A percentile compares a stretch with the other conserved stretches of the same genome.
Evolutionary conservation across 2,329 filamentous ascomycete species (phyloP).

Genomic region (Neofusicoccum laricinum): DNA sequence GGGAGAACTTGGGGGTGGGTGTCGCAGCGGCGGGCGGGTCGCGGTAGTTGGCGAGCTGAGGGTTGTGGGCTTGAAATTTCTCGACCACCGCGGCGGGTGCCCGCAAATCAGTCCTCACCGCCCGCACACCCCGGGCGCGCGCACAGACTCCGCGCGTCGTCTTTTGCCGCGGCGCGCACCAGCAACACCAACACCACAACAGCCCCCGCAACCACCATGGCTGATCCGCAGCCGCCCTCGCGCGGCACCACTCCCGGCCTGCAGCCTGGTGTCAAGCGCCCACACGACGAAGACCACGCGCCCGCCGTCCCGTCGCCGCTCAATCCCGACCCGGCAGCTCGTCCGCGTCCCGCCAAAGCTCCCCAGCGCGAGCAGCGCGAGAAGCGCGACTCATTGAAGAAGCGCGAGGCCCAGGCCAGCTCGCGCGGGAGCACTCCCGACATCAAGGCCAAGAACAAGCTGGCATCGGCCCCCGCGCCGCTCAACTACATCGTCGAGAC

Average conservation of each 20-base stretch:
- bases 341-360: conserved; percentile 41
- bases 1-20: background rate
- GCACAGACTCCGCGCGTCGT: background rate
- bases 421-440: conserved; percentile 39
- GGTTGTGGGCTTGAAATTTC: conserved; percentile 15
- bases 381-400: conserved; percentile 54
- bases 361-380: conserved; percentile 44
- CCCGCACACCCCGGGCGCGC: background rate
- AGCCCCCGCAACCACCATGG: conserved; percentile 26
- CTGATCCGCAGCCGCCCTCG: conserved; percentile 32
- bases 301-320: conserved; percentile 72
- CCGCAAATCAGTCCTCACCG: background rate
- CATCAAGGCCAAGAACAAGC: conserved; percentile 38
- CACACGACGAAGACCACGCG: conserved; percentile 31
- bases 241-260: conserved; percentile 36
- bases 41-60: background rate
- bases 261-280: conserved; percentile 9
- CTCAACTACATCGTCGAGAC: conserved; percentile 51
- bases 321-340: conserved; percentile 53
- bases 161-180: conserved; percentile 1
- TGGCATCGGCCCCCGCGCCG: conserved; percentile 40
- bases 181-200: background rate
- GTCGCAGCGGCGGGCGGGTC: background rate
- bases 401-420: conserved; percentile 46
- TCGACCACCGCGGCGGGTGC: background rate